Percentiles rank a stretch among this genome's conserved stretches.
Conservation (phyloP, 495 filamentous ascomycete species). For the Apodospora peruviana region DNA sequence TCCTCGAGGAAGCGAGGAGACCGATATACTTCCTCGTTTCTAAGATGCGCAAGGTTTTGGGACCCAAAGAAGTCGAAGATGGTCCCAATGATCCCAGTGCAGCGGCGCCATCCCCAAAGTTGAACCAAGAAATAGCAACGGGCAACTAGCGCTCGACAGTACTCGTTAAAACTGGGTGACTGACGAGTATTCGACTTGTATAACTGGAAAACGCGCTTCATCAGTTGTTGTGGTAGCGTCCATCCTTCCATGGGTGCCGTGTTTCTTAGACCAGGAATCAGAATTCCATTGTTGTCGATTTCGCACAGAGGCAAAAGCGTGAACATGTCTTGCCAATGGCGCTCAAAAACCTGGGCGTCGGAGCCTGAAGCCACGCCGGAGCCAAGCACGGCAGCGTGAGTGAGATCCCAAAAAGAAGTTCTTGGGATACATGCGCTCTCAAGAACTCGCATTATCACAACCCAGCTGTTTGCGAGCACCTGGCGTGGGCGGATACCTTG, state of each 20-base stretch:
- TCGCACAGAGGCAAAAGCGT: constrained; percentile 70
- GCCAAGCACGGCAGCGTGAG: constrained; percentile 41
- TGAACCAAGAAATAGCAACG: constrained; percentile 76
- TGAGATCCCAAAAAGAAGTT: constrained; percentile 52
- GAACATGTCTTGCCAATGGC: constrained; percentile 68
- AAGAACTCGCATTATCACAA: constrained; percentile 59
- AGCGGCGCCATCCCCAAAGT: constrained; percentile 81
- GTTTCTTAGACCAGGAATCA: constrained; percentile 52
- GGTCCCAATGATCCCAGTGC: constrained; percentile 67
- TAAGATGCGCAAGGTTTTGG: constrained; percentile 65
- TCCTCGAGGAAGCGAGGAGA: constrained; percentile 76
- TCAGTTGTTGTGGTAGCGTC: constrained; percentile 58
- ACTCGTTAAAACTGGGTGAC: constrained; percentile 68
- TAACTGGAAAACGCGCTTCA: constrained; percentile 59
- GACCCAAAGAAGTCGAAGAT: constrained; percentile 90
- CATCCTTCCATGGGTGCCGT: constrained; percentile 60
- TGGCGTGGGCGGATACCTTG: constrained; percentile 59
- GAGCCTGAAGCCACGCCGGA: constrained; percentile 22
- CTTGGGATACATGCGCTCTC: constrained; percentile 39
- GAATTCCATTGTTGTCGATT: constrained; percentile 62
- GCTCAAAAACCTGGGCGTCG: constrained; percentile 59
- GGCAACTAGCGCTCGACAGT: constrained; percentile 66
- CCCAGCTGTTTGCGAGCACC: constrained; percentile 56
- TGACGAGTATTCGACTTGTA: constrained; percentile 55
- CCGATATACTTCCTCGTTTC: constrained; percentile 67